These are phyloP conservation scores for Aspergillus fischeri DNA, from an alignment of 2,329 filamentous ascomycete species.

Conservation along the genomic window DNA sequence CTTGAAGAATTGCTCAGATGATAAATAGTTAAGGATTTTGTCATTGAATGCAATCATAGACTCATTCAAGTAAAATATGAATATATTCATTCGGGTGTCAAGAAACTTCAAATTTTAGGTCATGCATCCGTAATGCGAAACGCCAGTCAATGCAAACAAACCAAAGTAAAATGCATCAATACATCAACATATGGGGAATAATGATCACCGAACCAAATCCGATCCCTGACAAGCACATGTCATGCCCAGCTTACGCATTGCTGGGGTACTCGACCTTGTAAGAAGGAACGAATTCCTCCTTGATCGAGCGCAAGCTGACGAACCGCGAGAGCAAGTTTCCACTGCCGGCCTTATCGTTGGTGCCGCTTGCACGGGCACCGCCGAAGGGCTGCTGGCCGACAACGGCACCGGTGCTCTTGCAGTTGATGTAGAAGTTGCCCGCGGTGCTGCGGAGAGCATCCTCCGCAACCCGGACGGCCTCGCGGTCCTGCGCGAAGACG, in stretches of 20 bases:
- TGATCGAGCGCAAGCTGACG: slow-evolving; percentile 63
- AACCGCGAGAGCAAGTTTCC: slow-evolving; percentile 61
- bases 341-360: slow-evolving; percentile 70
- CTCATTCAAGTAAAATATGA: slow-evolving; percentile 7
- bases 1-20: slow-evolving; percentile 34
- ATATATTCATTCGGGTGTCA: background rate
- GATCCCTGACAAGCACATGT: background rate
- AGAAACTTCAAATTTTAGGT: background rate
- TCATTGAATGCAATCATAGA: slow-evolving; percentile 8
- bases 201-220: background rate
- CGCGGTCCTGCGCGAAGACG: slow-evolving; percentile 39
- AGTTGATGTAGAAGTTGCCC: slow-evolving; percentile 44
- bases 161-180: slow-evolving; percentile 6
- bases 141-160: slow-evolving; percentile 1
- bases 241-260: slow-evolving; percentile 54
- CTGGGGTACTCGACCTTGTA: slow-evolving; percentile 65
- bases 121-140: background rate
- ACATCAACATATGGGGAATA: slow-evolving; percentile 16
- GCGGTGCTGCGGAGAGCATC: slow-evolving; percentile 36
- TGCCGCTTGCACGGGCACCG: slow-evolving; percentile 63
- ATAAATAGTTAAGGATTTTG: background rate
- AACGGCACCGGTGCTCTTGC: slow-evolving; percentile 62
- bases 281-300: slow-evolving; percentile 69
- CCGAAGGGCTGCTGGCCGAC: slow-evolving; percentile 71
- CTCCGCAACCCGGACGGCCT: slow-evolving; percentile 32